Evolutionary conservation across 2,329 filamentous ascomycete species (phyloP).

Genomic region (Cladosporium austrohemisphaericum): DNA sequence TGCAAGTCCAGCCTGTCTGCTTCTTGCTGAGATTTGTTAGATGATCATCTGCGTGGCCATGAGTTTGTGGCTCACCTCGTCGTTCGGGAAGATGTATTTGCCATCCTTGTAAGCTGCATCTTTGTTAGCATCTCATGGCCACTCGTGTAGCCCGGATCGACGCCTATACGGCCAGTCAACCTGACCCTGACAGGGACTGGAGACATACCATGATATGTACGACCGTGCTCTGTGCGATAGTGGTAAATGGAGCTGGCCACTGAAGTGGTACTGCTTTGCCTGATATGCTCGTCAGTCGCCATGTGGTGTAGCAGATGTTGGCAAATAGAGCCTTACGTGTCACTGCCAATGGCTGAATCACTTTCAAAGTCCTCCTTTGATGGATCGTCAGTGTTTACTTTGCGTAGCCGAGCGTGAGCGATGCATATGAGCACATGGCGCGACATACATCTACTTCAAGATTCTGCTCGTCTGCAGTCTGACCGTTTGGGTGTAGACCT

Average conservation of each 20-base stretch:
- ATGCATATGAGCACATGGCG: neutral
- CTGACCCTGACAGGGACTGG: no score
- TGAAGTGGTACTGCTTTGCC: conserved; percentile 33
- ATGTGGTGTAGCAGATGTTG: no score
- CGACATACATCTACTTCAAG: conserved; percentile 35
- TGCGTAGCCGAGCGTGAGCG: neutral
- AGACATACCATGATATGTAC: conserved; percentile 36
- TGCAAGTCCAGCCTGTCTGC: conserved; percentile 39
- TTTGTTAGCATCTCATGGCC: neutral
- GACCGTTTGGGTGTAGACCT: conserved; percentile 3
- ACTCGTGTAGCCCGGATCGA: no score
- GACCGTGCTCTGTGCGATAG: conserved; percentile 35
- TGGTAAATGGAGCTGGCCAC: conserved; percentile 36
- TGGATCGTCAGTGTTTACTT: neutral
- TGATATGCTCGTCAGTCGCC: conserved; percentile 19
- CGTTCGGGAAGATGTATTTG: conserved; percentile 41
- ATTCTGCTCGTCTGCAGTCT: conserved; percentile 34
- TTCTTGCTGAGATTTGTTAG: conserved; percentile 29
- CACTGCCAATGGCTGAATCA: conserved; percentile 36
- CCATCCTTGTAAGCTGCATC: conserved; percentile 36
- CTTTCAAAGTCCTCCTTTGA: conserved; percentile 27
- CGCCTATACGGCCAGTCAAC: no score
- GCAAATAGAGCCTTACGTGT: conserved; percentile 28
- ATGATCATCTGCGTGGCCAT: neutral
- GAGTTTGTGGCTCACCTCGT: conserved; percentile 28